Percentiles rank a stretch among this genome's conserved stretches.
Evolutionary conservation across 164 flowering plant genomes (phyloP).

Genomic region (Euptelea pleiosperma): DNA sequence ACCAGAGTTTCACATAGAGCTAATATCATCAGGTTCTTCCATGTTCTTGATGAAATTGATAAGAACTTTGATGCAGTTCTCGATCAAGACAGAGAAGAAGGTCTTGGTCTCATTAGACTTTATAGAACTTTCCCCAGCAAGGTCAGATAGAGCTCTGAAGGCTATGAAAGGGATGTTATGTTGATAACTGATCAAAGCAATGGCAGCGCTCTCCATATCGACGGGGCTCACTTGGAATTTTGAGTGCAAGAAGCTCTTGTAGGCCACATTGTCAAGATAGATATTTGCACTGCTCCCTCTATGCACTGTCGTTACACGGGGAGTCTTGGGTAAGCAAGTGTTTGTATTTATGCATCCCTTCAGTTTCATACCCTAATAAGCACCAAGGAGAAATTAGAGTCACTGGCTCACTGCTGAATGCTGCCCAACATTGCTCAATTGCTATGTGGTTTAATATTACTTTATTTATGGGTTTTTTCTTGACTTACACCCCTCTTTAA

Average conservation of each 20-base stretch:
- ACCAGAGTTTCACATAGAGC: not conserved
- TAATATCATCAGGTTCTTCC: not conserved
- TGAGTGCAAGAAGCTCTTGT: slow-evolving; percentile 16
- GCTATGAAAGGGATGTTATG: slow-evolving; percentile 21
- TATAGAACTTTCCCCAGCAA: slow-evolving; percentile 23
- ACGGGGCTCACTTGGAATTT: slow-evolving; percentile 18
- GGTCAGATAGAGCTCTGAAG: slow-evolving; percentile 20
- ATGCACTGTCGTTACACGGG: slow-evolving; percentile 14
- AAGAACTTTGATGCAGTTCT: slow-evolving; percentile 15
- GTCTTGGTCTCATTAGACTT: slow-evolving; percentile 14
- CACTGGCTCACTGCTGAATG: no score
- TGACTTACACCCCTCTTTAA: no score
- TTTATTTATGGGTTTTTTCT: no score
- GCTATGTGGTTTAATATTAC: no score
- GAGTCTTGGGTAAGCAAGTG: slow-evolving; percentile 26
- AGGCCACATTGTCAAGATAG: slow-evolving; percentile 22
- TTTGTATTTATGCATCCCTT: slow-evolving; percentile 32
- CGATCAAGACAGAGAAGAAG: slow-evolving; percentile 13
- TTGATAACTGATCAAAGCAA: slow-evolving; percentile 23
- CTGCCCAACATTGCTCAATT: no score
- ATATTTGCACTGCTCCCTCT: slow-evolving; percentile 26
- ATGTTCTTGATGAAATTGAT: slow-evolving; percentile 13
- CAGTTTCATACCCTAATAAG: slow-evolving; percentile 32
- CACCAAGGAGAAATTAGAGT: no score
- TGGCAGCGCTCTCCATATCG: slow-evolving; percentile 31